phyloP scores from a whole-genome alignment of 2,329 filamentous ascomycete genomes.

The Pseudocercospora crystallina region DNA sequence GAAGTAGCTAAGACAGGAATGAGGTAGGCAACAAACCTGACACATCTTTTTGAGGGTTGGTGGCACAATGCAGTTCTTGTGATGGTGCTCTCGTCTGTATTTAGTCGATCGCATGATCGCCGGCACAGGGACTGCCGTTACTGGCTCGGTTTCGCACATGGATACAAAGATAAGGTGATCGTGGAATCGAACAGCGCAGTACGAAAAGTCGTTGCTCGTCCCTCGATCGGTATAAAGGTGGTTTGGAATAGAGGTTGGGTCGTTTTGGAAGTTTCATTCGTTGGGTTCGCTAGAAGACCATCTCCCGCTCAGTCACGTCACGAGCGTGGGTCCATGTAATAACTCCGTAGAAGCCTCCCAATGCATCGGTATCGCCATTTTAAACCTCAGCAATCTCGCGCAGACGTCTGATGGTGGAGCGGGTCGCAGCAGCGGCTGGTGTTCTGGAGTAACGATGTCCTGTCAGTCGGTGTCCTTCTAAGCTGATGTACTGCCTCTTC shows the following conservation, averaged over 20 bases:
- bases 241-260: conserved; percentile 8
- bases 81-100: no score
- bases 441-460: conserved; percentile 57
- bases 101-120: no score
- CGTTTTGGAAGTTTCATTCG: conserved; percentile 28
- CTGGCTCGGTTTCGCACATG: no score
- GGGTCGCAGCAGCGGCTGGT: conserved; percentile 87
- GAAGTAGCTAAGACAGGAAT: background rate
- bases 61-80: no score
- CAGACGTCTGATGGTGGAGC: conserved; percentile 95
- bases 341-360: conserved; percentile 30
- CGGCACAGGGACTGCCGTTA: no score
- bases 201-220: conserved; percentile 2
- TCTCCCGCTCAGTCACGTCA: conserved; percentile 22
- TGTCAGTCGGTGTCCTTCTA: conserved; percentile 9
- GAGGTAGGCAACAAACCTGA: no score
- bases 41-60: no score
- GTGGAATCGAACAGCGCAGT: no score
- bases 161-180: no score
- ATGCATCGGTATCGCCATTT: conserved; percentile 32
- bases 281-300: conserved; percentile 27
- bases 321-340: conserved; percentile 24
- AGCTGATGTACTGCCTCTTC: background rate
- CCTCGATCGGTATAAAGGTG: conserved; percentile 7
- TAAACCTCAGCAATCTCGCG: conserved; percentile 97